Evolutionary conservation across 148 eudicot genomes (phyloP).

Genomic region (Mesembryanthemum crystallinum): DNA sequence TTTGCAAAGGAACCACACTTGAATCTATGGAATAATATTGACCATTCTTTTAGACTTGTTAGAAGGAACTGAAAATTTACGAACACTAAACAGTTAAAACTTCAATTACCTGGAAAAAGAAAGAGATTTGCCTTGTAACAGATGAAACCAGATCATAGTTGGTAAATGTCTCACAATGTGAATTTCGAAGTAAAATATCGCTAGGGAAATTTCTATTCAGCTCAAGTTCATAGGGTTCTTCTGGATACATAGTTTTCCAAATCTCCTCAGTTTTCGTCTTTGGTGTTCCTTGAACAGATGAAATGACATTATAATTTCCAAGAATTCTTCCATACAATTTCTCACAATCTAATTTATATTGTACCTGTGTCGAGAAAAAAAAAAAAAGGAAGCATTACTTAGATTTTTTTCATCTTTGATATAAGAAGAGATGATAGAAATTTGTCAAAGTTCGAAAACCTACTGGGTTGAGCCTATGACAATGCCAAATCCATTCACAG

Average conservation of each 20-base stretch:
- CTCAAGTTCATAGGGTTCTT: slow-evolving; percentile 66
- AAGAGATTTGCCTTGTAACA: slow-evolving; percentile 68
- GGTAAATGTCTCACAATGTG: slow-evolving; percentile 45
- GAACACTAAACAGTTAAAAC: not conserved
- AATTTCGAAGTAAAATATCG: slow-evolving; percentile 19
- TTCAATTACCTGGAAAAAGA: slow-evolving; percentile 71
- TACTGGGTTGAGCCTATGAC: slow-evolving; percentile 98
- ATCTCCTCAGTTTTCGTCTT: slow-evolving; percentile 44
- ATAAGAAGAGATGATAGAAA: not conserved
- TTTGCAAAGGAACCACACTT: too few relatives aligned
- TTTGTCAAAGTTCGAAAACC: slow-evolving; percentile 14
- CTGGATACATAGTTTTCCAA: slow-evolving; percentile 70
- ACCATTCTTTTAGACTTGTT: too few relatives aligned
- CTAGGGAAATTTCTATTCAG: slow-evolving; percentile 22
- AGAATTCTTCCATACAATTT: slow-evolving; percentile 74
- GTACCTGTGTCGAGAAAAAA: slow-evolving; percentile 44
- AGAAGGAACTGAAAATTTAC: too few relatives aligned
- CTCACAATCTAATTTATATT: slow-evolving; percentile 71
- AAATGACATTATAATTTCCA: slow-evolving; percentile 52
- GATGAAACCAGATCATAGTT: slow-evolving; percentile 77
- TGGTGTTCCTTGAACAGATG: slow-evolving; percentile 59
- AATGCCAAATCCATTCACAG: slow-evolving; percentile 99
- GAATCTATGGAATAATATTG: too few relatives aligned
- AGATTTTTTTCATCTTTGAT: slow-evolving; percentile 2
- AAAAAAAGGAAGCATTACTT: not conserved